Base-by-base conservation (phyloP, 176 grass and related monocot genomes). In the Miscanthus lutarioriparius region DNA sequence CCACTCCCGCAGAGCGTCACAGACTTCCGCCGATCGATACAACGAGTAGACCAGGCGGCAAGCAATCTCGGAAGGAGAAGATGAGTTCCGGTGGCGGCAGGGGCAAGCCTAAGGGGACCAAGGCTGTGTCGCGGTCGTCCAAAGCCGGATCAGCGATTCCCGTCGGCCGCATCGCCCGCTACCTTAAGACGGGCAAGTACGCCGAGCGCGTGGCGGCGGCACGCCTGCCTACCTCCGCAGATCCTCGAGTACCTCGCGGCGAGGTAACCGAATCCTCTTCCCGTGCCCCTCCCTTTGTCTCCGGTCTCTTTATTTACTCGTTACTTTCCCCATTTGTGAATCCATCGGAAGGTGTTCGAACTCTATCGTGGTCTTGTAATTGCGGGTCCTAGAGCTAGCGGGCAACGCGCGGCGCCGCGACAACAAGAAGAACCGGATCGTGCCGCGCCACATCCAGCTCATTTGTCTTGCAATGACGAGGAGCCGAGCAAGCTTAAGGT, bases 201-300 rank as follows among this genome's bases (percentile, higher is more conserved):
- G 88, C 93, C 22, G 72, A 92, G 76, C 82, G 93, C 30, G 88
- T 95, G 93, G 93, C 51, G 83, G 80, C 3, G 93, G 93, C 2
- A 90, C 93, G 0, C 93, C 93, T 35, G 93, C 92, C 4, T 95
- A 92, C 65, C 80, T 89, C 90, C 27, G 93, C 93, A 16, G 93
- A 90, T 95, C 41, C 90, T 95, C 59, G 93, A 95, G 93, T 95
- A 95, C 80, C 93, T 95, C 48, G 93, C 93, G 12, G 93, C 90
- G 93, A 95, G 88, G 93, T 95, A 64, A 27, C 17, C 5, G 3
- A 22, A 37, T 37, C 36, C 36, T 6, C 36, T 37, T 37, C 36
- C 36, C 36, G n/a, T 37, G 36, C 5, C 4, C 4, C 4, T 37
- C 36, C 36, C 0, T 37, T 37, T 6, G 2, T 37, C 36, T 2